Conservation (phyloP, 139 green algal genomes). For the Auxenochlorella protothecoides region DNA sequence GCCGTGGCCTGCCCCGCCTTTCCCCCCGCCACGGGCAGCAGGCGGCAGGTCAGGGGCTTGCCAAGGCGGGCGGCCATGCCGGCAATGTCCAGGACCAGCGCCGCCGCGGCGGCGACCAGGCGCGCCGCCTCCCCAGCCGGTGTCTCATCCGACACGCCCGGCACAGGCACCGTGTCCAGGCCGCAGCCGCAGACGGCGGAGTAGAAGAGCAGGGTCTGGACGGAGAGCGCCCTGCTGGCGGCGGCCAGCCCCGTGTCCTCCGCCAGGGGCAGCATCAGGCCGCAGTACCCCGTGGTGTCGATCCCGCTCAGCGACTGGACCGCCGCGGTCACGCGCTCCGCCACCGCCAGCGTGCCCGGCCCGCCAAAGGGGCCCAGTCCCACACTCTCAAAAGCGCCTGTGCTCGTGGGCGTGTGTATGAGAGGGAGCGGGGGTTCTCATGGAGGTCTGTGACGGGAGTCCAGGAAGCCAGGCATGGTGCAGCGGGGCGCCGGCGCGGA, state of each 20-base stretch:
- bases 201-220: conserved; percentile 31
- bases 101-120: conserved; percentile 7
- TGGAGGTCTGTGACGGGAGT: too few species aligned
- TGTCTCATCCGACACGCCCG: conserved; percentile 7
- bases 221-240: background rate
- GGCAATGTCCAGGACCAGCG: conserved; percentile 9
- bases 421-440: too few species aligned
- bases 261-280: conserved; percentile 46
- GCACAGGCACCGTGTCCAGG: conserved; percentile 43
- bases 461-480: too few species aligned
- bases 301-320: conserved; percentile 25
- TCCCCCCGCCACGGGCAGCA: conserved; percentile 36
- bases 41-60: conserved; percentile 33
- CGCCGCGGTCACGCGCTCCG: conserved; percentile 24
- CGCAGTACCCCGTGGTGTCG: conserved; percentile 25
- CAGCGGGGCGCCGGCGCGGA: background rate
- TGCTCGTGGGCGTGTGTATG: background rate
- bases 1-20: conserved; percentile 11
- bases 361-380: conserved; percentile 23
- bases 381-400: conserved; percentile 18
- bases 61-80: conserved; percentile 15
- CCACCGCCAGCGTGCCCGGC: conserved; percentile 30
- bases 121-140: background rate
- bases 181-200: conserved; percentile 41
- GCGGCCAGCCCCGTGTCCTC: conserved; percentile 33